Evolutionary conservation across 1,284 basidiomycete genomes (phyloP).

Genomic region (Marasmius tenuissimus): DNA sequence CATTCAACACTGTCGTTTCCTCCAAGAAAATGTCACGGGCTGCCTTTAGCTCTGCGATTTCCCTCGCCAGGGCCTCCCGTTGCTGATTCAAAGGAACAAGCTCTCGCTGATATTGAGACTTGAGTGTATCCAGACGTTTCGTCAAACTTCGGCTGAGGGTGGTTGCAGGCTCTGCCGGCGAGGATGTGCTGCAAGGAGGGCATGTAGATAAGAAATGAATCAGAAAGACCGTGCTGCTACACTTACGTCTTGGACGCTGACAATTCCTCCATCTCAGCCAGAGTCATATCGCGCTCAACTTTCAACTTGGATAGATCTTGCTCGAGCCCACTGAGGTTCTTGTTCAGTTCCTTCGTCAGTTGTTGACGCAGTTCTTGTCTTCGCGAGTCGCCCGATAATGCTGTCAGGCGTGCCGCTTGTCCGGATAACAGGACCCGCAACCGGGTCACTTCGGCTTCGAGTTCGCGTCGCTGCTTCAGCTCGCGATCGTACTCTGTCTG

Average conservation of each 20-base stretch:
- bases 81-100: conserved; percentile 83
- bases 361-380: conserved; percentile 80
- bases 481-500: conserved; percentile 94
- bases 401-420: conserved; percentile 84
- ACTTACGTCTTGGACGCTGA: conserved; percentile 68
- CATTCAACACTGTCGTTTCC: conserved; percentile 88
- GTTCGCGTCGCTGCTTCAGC: conserved; percentile 82
- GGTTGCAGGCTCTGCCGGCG: conserved; percentile 39
- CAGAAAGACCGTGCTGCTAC: no score
- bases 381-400: conserved; percentile 77
- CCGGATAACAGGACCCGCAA: conserved; percentile 85
- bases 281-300: conserved; percentile 86
- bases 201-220: not conserved
- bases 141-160: conserved; percentile 77
- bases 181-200: conserved; percentile 15
- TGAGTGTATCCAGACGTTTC: conserved; percentile 87
- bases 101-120: conserved; percentile 85
- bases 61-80: conserved; percentile 76
- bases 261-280: conserved; percentile 94
- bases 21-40: conserved; percentile 87
- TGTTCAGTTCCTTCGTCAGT: conserved; percentile 76
- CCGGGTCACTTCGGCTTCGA: conserved; percentile 88
- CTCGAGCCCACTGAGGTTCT: conserved; percentile 79
- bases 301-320: conserved; percentile 84
- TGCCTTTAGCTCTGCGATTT: conserved; percentile 86